Conservation (phyloP, 1,284 basidiomycete species). For the Peniophora sp. region DNA sequence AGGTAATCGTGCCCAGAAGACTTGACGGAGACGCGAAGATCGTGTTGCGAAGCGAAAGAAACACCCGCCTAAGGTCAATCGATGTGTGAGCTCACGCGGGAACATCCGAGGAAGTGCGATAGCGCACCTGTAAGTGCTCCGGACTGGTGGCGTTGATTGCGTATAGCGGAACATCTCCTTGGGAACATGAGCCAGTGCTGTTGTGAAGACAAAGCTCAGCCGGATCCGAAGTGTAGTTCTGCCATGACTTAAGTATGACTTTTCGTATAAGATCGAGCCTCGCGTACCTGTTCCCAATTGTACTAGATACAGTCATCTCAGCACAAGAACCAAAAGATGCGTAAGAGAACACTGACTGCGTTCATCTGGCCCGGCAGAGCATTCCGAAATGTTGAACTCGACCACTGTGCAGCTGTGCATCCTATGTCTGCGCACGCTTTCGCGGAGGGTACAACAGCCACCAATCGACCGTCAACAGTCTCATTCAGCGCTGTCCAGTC, state of each 20-base stretch:
- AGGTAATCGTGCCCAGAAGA: slow-evolving; percentile 23
- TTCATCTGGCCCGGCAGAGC: slow-evolving; percentile 14
- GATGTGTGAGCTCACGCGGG: neutral
- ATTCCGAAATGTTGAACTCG: slow-evolving; percentile 12
- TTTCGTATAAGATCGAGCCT: neutral
- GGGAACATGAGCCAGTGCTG: slow-evolving; percentile 12
- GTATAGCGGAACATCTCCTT: slow-evolving; percentile 15
- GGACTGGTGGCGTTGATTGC: slow-evolving; percentile 15
- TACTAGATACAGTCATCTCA: slow-evolving; percentile 2
- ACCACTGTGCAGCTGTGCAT: slow-evolving; percentile 15
- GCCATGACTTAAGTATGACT: neutral
- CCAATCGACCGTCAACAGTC: slow-evolving; percentile 10
- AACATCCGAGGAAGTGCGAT: neutral
- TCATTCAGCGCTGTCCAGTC: slow-evolving; percentile 13
- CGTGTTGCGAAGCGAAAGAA: slow-evolving; percentile 12
- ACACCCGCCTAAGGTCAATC: slow-evolving; percentile 15
- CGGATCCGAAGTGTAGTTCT: slow-evolving; percentile 10
- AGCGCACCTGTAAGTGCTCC: slow-evolving; percentile 14
- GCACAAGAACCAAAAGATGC: neutral
- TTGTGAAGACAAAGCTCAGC: slow-evolving; percentile 13
- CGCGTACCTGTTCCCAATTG: slow-evolving; percentile 11
- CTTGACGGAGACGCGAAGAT: slow-evolving; percentile 22
- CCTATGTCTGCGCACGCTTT: slow-evolving; percentile 9
- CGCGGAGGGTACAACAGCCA: slow-evolving; percentile 12
- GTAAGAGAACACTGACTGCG: slow-evolving; percentile 5